Conservation (phyloP, 129 eudicot species). For the Lactuca saligna region DNA sequence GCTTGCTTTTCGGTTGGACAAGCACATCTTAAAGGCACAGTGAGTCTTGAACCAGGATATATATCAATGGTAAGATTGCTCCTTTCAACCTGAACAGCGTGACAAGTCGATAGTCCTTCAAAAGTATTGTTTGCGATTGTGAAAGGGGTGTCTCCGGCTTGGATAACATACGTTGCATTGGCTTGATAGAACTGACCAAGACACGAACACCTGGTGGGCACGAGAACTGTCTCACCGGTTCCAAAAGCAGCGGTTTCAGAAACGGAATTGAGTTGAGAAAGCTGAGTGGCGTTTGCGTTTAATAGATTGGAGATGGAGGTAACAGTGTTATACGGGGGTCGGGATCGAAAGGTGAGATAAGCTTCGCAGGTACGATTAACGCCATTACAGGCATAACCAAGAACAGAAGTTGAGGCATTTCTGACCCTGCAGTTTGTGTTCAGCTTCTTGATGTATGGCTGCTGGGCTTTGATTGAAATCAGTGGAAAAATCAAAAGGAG, state of each 20-base stretch:
- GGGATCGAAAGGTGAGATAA: constrained; percentile 68
- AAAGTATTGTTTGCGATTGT: constrained; percentile 57
- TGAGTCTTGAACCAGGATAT: constrained; percentile 38
- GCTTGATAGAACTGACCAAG: constrained; percentile 72
- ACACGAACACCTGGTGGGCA: constrained; percentile 84
- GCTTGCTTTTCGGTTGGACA: constrained; percentile 72
- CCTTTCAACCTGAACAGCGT: constrained; percentile 51
- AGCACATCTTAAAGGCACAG: constrained; percentile 82
- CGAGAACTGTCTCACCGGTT: constrained; percentile 54
- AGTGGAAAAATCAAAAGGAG: constrained; percentile 31
- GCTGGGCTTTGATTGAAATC: constrained; percentile 57
- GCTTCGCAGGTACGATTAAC: constrained; percentile 45
- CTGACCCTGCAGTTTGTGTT: constrained; percentile 34
- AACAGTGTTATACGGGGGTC: constrained; percentile 57
- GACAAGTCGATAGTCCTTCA: constrained; percentile 79
- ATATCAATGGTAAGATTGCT: constrained; percentile 26
- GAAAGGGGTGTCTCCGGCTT: constrained; percentile 25
- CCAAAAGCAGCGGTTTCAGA: constrained; percentile 29
- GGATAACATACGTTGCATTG: constrained; percentile 47
- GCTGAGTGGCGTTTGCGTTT: constrained; percentile 42
- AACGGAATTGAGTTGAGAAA: constrained; percentile 65
- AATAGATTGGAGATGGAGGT: constrained; percentile 66
- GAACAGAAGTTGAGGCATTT: constrained; percentile 52
- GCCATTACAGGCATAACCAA: constrained; percentile 81
- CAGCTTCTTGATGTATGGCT: constrained; percentile 53